Base-by-base conservation (phyloP, 768 basidiomycete genomes). In the Leccinum longicurvipes region DNA sequence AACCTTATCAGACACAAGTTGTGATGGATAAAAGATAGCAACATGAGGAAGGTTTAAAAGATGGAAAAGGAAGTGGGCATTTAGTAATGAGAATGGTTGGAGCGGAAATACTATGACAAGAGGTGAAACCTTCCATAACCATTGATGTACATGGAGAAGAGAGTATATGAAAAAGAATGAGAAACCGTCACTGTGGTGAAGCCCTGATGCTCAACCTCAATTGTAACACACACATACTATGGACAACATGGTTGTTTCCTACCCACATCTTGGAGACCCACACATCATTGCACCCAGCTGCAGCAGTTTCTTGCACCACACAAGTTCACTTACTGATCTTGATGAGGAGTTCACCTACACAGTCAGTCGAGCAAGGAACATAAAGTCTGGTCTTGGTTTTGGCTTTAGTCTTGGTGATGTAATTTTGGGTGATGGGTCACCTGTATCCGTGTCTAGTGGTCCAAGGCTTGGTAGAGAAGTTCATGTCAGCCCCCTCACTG, bases 311-410 rank as follows among this genome's bases (percentile, higher is more conserved):
- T 59, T 84, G 24, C 74, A 83, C 31, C 74, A 86, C 41, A 88
- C 86, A n/a, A 86, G 82, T 42, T 91, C 87, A 0, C 78, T 87
- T 73, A 85, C 85, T 0, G 89, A 92, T 63, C 73, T 93, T n/a
- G 88, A 77, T 70, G 75, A 82, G 54, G 85, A 79, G 53, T 83
- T 78, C 47, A 77, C 73, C 34, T 74, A 73, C 27, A 80, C 74
- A 23, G 66, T 78, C 46, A 71, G 72, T 54, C 72, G 72, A 36
- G 77, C 73, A 27, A 73, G 76, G 47, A 73, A 72, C 29, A 69
- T 73, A 12, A 70, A 75, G 27, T 73, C 75, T 39, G 58, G 83
- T 64, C 58, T 74, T 66, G 70, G 76, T 21, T 73, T 84, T 67
- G 71, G 80, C 62, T 31, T 80, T 54, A 63, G 79, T 60, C 63